Evolutionary conservation across 192 early-diverging fungal species (phyloP), one percentile per base, ranked within the genome.

Genomic region (Pilobolus umbonatus): DNA sequence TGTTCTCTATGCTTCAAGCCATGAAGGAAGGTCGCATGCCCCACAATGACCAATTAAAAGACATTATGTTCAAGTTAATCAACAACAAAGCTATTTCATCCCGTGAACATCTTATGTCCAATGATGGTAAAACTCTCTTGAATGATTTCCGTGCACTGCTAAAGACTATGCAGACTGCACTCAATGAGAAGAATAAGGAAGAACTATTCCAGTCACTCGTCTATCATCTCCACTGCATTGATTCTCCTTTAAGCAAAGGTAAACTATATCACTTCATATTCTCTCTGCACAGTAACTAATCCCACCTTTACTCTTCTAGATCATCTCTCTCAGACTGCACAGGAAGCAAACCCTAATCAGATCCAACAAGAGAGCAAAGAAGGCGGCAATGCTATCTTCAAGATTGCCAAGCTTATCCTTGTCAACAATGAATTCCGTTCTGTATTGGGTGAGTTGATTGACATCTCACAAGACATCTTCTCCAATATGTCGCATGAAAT

Each of bases 181-280:
- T 75, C 9, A 49, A 39, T 8, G 66, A 62, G 11, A 75, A 75
- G 57, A 75, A 75, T 31, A 57, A 51, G 29, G 62, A 72, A 17
- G 74, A 75, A 30, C 44, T 75, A 10, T 72, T 72, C 47, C 74
- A 75, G 29, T 66, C 64, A 19, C 68, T 72, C 50, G 65, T 75
- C 36, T 72, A 72, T 45, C 74, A 75, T 30, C 30, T 61, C 55
- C 19, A 52, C 31, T 28, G n/a, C 38, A 19, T 39, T 38, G 55
- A 57, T 45, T 34, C 31, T 4, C 47, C 60, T n/a, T 35, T 62
- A 15, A 39, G 26, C 6, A 61, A 61, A 44, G 60, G 60, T 61
- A 51, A 38, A 12, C 7, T 12, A 45, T 34, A 3, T 29, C 17
- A 32, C 10, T 24, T 47, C 12, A 8, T 8, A 22, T 47, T 47